Evolutionary conservation across 2,329 filamentous ascomycete species (phyloP).

Genomic region (Xylariales sp.): DNA sequence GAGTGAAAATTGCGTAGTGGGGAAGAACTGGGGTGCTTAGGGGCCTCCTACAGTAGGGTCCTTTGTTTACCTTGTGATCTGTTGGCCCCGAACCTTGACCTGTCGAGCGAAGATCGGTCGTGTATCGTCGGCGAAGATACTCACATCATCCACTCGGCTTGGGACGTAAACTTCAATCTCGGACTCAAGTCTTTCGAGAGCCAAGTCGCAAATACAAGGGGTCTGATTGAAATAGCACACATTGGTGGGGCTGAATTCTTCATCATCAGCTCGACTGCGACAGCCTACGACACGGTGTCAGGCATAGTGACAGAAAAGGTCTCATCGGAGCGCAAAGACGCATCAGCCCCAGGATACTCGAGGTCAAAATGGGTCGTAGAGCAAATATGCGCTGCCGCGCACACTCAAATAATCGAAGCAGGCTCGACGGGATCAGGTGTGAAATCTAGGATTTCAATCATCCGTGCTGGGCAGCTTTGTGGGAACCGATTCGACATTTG

Average conservation of each 20-base stretch:
- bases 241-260: conserved; percentile 37
- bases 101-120: conserved; percentile 56
- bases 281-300: conserved; percentile 29
- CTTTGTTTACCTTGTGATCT: conserved; percentile 61
- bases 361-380: conserved; percentile 70
- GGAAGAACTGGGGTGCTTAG: conserved; percentile 40
- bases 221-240: conserved; percentile 60
- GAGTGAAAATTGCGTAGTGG: conserved; percentile 43
- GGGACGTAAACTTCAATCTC: conserved; percentile 73
- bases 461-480: conserved; percentile 60
- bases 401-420: conserved; percentile 31
- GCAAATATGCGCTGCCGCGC: conserved; percentile 59
- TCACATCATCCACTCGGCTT: conserved; percentile 71
- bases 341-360: conserved; percentile 64
- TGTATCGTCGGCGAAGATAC: conserved; percentile 57
- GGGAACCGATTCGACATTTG: conserved; percentile 56
- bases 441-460: conserved; percentile 52
- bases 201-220: conserved; percentile 61
- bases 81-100: conserved; percentile 60
- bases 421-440: conserved; percentile 22
- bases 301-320: conserved; percentile 55
- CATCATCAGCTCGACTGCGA: conserved; percentile 47
- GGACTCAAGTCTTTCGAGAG: conserved; percentile 65
- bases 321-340: conserved; percentile 54
- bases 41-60: conserved; percentile 52